Evolutionary conservation across 805 yeast genomes (phyloP), one percentile per base, ranked within the genome.

Genomic region (Saccharomyces eubayanus): DNA sequence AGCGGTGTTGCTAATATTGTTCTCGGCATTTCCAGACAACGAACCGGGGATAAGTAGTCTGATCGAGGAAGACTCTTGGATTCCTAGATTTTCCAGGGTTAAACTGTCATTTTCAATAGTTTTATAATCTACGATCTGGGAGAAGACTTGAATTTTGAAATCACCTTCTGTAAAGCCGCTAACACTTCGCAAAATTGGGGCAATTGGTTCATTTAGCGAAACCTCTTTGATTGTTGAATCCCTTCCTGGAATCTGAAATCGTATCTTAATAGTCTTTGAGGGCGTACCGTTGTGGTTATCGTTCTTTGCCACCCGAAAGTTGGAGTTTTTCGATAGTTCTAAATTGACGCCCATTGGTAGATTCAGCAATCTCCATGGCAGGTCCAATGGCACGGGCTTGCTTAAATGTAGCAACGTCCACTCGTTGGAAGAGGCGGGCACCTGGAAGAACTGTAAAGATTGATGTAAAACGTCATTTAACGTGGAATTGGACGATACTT

Each of bases 281-380:
- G 48, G 27, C 10, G 47, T 48, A 14, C 43, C 12, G 6, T 28
- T 21, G 14, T 8, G 24, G 49, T 29, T 27, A 16, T 11, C 8
- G 21, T 36, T 36, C 16, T 36, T 36, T 16, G 43, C 43, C 47
- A 40, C 24, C n/a, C 49, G 30, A 20, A 46, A 36, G 6, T 48
- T 1, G 8, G 51, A 45, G 1, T 58, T 47, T 12, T 51, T 49
- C 36, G 59, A 56, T 46, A 77, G 56, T 6, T 64, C 63, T 36
- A 79, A 53, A 47, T 75, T 78, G 16, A 72, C 74, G 11, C 82
- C 82, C 5, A 71, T 64, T 1, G 81, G 77, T 20, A 79, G 57
- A 51, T 74, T 73, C 14, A 74, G 59, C 16, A 77, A 59, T 54
- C 81, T 67, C 55, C 74, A 62, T 0, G 82, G 81, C 31, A 77